Conservation (phyloP, 2,329 filamentous ascomycete genomes). For the Emergomyces orientalis region DNA sequence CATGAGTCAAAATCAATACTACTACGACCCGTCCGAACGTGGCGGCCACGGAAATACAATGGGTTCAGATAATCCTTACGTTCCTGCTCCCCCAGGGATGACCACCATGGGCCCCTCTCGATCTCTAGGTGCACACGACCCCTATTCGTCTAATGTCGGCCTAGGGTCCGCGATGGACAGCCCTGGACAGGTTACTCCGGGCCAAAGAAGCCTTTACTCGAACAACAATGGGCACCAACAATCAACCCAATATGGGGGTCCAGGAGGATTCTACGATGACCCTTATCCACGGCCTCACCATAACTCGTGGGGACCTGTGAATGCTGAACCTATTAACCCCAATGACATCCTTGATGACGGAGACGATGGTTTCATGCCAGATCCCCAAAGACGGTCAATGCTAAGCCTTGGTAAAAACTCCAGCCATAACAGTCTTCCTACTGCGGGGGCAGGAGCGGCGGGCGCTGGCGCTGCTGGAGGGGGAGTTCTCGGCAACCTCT, state of each 20-base stretch:
- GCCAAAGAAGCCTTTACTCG: slow-evolving; percentile 24
- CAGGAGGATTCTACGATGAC: slow-evolving; percentile 46
- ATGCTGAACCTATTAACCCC: slow-evolving; percentile 57
- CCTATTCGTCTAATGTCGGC: slow-evolving; percentile 30
- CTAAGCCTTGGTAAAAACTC: slow-evolving; percentile 46
- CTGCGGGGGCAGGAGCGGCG: slow-evolving; percentile 21
- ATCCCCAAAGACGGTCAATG: slow-evolving; percentile 49
- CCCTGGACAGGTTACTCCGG: slow-evolving; percentile 28
- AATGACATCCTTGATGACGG: slow-evolving; percentile 77
- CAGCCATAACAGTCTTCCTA: slow-evolving; percentile 23
- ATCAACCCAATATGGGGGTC: slow-evolving; percentile 25
- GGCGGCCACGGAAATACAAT: slow-evolving; percentile 27
- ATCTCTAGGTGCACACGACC: slow-evolving; percentile 30
- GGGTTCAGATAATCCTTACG: slow-evolving; percentile 32
- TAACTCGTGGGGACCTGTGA: slow-evolving; percentile 41
- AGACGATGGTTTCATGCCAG: slow-evolving; percentile 65
- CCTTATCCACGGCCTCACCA: slow-evolving; percentile 54
- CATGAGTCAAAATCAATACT: slow-evolving; percentile 12
- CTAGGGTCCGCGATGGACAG: slow-evolving; percentile 27
- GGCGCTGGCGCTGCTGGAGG: slow-evolving; percentile 37
- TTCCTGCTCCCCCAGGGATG: slow-evolving; percentile 20
- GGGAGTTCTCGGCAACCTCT: slow-evolving; percentile 36
- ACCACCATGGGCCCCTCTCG: slow-evolving; percentile 4
- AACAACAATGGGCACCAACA: slow-evolving; percentile 34
- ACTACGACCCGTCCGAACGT: slow-evolving; percentile 28